Conservation (phyloP, 306 rosid species). For the Sicyos edulis region DNA sequence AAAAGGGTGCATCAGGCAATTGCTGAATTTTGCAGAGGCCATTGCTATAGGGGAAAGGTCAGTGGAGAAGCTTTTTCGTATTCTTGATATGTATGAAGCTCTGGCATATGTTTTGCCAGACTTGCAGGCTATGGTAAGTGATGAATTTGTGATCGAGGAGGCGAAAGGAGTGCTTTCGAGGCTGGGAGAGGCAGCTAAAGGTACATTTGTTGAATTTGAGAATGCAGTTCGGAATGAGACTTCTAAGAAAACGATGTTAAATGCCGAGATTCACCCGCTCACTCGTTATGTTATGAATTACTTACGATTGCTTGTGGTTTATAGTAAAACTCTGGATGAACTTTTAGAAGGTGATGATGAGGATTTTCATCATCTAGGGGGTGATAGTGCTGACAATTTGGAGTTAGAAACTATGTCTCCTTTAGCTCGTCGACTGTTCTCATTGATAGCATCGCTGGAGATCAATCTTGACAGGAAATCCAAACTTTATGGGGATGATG, state of each 20-base stretch:
- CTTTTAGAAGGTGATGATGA: slow-evolving; percentile 52
- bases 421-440: slow-evolving; percentile 43
- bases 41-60: slow-evolving; percentile 67
- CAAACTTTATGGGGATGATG: slow-evolving; percentile 62
- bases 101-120: slow-evolving; percentile 51
- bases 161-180: slow-evolving; percentile 54
- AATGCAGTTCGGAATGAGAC: slow-evolving; percentile 74
- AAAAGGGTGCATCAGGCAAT: slow-evolving; percentile 71
- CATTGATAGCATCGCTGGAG: slow-evolving; percentile 62
- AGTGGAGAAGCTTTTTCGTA: slow-evolving; percentile 84
- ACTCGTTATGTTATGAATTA: slow-evolving; percentile 94
- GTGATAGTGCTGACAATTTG: slow-evolving; percentile 38
- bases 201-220: slow-evolving; percentile 90
- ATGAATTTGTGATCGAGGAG: slow-evolving; percentile 54
- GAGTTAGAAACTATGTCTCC: slow-evolving; percentile 58
- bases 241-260: slow-evolving; percentile 63
- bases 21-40: slow-evolving; percentile 85
- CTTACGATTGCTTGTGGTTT: slow-evolving; percentile 75
- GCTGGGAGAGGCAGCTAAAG: slow-evolving; percentile 71
- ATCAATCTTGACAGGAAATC: slow-evolving; percentile 69
- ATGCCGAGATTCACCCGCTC: slow-evolving; percentile 86
- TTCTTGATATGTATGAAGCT: slow-evolving; percentile 91
- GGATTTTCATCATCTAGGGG: slow-evolving; percentile 36
- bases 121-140: slow-evolving; percentile 50
- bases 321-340: slow-evolving; percentile 51